A percentile compares a stretch with the other conserved stretches of the same genome.
Evolutionary conservation across 441 rosid genomes (phyloP).

Genomic region (Daphne laureola): DNA sequence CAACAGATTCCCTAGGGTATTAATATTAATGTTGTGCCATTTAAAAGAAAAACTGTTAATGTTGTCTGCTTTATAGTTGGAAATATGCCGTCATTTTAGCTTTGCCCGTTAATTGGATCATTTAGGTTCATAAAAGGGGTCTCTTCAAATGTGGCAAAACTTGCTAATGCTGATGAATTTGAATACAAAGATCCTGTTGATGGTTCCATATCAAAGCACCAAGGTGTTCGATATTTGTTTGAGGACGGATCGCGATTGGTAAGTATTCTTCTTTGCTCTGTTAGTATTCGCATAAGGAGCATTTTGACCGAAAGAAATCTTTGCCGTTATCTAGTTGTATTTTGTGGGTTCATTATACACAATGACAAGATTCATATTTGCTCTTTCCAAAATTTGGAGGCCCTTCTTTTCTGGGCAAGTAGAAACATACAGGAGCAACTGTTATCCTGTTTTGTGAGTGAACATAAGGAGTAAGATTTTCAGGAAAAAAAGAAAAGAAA

Average conservation of each 20-base stretch:
- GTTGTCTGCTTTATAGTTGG: too few relatives aligned
- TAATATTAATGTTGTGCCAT: too few relatives aligned
- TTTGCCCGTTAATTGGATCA: slow-evolving; percentile 3
- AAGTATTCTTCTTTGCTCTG: slow-evolving; percentile 20
- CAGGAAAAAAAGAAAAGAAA: too few relatives aligned
- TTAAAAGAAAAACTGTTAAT: too few relatives aligned
- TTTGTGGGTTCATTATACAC: too few relatives aligned
- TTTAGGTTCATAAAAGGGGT: slow-evolving; percentile 64
- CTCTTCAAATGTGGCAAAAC: slow-evolving; percentile 60
- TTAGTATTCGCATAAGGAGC: neutral
- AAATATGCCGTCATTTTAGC: neutral
- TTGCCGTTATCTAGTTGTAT: neutral
- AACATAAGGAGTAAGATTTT: too few relatives aligned
- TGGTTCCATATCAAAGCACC: slow-evolving; percentile 88
- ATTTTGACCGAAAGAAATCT: neutral
- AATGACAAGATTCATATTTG: too few relatives aligned
- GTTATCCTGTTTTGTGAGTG: too few relatives aligned
- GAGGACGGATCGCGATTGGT: slow-evolving; percentile 95
- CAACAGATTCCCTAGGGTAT: too few relatives aligned
- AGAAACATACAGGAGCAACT: too few relatives aligned
- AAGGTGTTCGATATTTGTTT: slow-evolving; percentile 88
- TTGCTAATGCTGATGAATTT: slow-evolving; percentile 77
- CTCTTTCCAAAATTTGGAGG: too few relatives aligned
- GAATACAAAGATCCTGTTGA: slow-evolving; percentile 98
- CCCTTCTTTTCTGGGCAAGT: too few relatives aligned